These are phyloP conservation scores for Nakazawaea ishiwadae DNA, from an alignment of 805 yeast genomes.

Conservation along the genomic window DNA sequence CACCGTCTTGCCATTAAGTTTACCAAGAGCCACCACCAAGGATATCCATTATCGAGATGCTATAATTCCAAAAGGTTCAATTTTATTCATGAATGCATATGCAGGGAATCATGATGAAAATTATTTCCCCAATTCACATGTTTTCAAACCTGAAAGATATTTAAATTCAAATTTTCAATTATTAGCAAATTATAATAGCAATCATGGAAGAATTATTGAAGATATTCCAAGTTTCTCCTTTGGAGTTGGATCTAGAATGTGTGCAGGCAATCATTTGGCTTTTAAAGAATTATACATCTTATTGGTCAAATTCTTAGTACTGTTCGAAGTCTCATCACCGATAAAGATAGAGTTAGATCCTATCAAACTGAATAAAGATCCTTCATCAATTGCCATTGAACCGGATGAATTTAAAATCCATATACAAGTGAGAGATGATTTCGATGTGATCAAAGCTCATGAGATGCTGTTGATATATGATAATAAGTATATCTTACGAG, in stretches of 20 bases:
- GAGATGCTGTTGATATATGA: neutral
- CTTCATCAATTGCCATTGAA: slow-evolving; percentile 59
- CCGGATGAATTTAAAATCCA: slow-evolving; percentile 40
- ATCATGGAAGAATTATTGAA: slow-evolving; percentile 7
- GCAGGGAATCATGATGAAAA: slow-evolving; percentile 62
- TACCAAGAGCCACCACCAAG: slow-evolving; percentile 59
- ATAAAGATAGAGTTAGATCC: slow-evolving; percentile 44
- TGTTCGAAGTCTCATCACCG: slow-evolving; percentile 46
- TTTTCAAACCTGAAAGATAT: slow-evolving; percentile 52
- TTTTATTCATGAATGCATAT: slow-evolving; percentile 61
- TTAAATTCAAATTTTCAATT: slow-evolving; percentile 23
- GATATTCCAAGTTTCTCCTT: slow-evolving; percentile 43
- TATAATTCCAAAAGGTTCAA: slow-evolving; percentile 51
- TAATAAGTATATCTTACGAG: neutral
- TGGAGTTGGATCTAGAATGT: slow-evolving; percentile 71
- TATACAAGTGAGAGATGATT: slow-evolving; percentile 25
- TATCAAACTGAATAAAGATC: slow-evolving; percentile 43
- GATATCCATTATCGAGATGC: slow-evolving; percentile 35
- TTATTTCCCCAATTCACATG: slow-evolving; percentile 37
- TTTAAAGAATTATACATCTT: slow-evolving; percentile 59
- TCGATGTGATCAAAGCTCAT: neutral
- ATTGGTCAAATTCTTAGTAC: slow-evolving; percentile 45
- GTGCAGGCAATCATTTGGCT: slow-evolving; percentile 66
- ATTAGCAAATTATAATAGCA: slow-evolving; percentile 3
- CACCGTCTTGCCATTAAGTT: slow-evolving; percentile 61